A percentile compares a stretch with the other conserved stretches of the same genome.
Conservation (phyloP, 1,139 yeast genomes). For the Lodderomyces elongisporus region DNA sequence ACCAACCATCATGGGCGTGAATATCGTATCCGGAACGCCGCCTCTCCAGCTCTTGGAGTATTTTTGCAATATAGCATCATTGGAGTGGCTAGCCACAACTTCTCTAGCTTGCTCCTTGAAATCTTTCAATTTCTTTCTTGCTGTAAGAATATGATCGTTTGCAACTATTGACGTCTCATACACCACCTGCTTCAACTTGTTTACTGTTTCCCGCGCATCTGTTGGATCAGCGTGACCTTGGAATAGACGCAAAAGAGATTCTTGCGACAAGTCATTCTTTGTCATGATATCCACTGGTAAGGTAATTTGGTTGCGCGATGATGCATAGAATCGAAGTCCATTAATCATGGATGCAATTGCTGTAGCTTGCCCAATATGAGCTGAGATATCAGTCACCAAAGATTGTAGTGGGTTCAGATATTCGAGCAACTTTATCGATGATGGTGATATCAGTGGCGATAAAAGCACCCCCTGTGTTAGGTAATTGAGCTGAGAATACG, state of each 20-base stretch:
- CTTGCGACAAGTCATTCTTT: conserved; percentile 56
- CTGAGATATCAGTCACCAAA: conserved; percentile 56
- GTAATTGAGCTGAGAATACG: conserved; percentile 70
- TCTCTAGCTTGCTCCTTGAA: conserved; percentile 26
- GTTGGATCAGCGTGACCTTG: conserved; percentile 39
- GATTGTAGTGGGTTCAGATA: conserved; percentile 38
- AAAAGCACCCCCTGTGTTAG: conserved; percentile 58
- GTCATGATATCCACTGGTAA: conserved; percentile 64
- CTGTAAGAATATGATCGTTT: conserved; percentile 73
- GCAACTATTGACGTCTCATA: conserved; percentile 72
- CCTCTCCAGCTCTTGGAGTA: conserved; percentile 38
- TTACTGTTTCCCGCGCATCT: conserved; percentile 24
- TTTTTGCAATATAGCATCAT: conserved; percentile 27
- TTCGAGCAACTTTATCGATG: conserved; percentile 48
- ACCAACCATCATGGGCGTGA: conserved; percentile 62
- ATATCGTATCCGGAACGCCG: conserved; percentile 60
- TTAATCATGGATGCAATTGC: conserved; percentile 64
- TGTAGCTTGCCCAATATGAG: conserved; percentile 81
- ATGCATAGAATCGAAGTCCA: conserved; percentile 57
- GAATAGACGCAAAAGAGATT: conserved; percentile 47
- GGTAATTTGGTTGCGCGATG: conserved; percentile 44
- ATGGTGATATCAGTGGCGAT: conserved; percentile 56
- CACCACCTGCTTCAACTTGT: conserved; percentile 52
- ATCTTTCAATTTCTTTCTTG: conserved; percentile 47
- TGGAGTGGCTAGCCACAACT: conserved; percentile 13